Evolutionary conservation across 2,329 filamentous ascomycete genomes (phyloP).

Genomic region (Teratosphaeriaceae sp.): DNA sequence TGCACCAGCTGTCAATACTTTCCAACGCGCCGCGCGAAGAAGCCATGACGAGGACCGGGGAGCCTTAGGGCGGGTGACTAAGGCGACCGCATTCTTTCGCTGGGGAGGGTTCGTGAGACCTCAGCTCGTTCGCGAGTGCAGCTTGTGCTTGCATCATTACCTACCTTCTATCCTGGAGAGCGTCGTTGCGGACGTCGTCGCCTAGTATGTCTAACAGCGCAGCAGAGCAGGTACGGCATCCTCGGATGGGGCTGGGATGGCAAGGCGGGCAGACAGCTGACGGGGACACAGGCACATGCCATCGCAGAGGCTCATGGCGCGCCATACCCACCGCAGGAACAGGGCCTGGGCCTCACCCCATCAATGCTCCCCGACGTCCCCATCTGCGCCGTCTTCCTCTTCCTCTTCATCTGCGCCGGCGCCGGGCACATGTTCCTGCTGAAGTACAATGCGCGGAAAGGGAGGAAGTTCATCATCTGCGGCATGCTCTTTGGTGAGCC

Average conservation of each 20-base stretch:
- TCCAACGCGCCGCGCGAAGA: not conserved
- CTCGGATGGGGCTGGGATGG: no score
- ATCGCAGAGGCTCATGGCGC: conserved; percentile 8
- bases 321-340: conserved; percentile 26
- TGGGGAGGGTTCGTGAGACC: not conserved
- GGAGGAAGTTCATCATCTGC: conserved; percentile 38
- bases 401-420: conserved; percentile 35
- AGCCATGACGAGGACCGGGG: not conserved
- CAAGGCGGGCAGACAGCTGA: no score
- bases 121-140: not conserved
- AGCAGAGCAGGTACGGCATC: not conserved
- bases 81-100: not conserved
- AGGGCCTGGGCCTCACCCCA: conserved; percentile 53
- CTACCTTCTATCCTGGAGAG: not conserved
- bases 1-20: not conserved
- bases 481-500: conserved; percentile 32
- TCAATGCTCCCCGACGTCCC: conserved; percentile 39
- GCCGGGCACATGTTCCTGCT: conserved; percentile 38
- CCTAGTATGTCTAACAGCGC: not conserved
- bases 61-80: not conserved
- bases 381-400: conserved; percentile 35
- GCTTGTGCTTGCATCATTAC: not conserved
- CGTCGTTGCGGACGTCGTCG: not conserved
- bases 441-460: conserved; percentile 30
- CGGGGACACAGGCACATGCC: not conserved